Conservation (phyloP, 768 basidiomycete species). For the Hypsizygus marmoreus region DNA sequence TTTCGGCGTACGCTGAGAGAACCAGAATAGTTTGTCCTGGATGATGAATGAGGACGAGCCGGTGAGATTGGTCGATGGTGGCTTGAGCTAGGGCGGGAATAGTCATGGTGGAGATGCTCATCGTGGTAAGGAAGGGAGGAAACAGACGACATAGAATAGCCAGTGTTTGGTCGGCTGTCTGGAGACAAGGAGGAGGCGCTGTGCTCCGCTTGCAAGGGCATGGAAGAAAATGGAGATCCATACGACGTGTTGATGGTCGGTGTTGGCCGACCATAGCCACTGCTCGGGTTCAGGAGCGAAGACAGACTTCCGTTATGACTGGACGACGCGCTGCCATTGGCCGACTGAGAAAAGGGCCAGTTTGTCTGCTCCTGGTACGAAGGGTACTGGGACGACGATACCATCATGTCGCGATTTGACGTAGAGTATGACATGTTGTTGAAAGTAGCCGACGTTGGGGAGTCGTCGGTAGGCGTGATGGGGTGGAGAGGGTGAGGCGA, state of each 20-base stretch:
- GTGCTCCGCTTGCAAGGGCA: slow-evolving; percentile 69
- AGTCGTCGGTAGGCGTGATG: slow-evolving; percentile 71
- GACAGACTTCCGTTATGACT: slow-evolving; percentile 75
- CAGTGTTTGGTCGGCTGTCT: slow-evolving; percentile 83
- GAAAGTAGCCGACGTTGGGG: slow-evolving; percentile 51
- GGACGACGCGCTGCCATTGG: slow-evolving; percentile 54
- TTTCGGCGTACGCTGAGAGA: slow-evolving; percentile 72
- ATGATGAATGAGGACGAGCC: slow-evolving; percentile 63
- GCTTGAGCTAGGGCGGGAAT: slow-evolving; percentile 73
- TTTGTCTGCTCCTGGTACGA: slow-evolving; percentile 56
- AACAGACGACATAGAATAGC: slow-evolving; percentile 84
- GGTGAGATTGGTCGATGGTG: slow-evolving; percentile 75
- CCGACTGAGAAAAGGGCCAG: slow-evolving; percentile 50
- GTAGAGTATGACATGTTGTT: slow-evolving; percentile 45
- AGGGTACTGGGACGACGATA: slow-evolving; percentile 59
- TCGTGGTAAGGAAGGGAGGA: slow-evolving; percentile 77
- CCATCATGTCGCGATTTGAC: slow-evolving; percentile 43
- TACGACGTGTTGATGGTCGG: slow-evolving; percentile 78
- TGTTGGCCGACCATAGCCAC: slow-evolving; percentile 57
- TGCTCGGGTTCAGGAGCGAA: slow-evolving; percentile 75
- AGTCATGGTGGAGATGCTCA: slow-evolving; percentile 53
- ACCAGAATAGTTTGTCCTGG: slow-evolving; percentile 56
- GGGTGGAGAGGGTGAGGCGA: slow-evolving; percentile 65
- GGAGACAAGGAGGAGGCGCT: slow-evolving; percentile 77
- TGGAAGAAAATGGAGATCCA: slow-evolving; percentile 66